These are phyloP conservation scores for Candida cerambycidarum DNA, from an alignment of 805 yeast genomes.

Conservation along the genomic window DNA sequence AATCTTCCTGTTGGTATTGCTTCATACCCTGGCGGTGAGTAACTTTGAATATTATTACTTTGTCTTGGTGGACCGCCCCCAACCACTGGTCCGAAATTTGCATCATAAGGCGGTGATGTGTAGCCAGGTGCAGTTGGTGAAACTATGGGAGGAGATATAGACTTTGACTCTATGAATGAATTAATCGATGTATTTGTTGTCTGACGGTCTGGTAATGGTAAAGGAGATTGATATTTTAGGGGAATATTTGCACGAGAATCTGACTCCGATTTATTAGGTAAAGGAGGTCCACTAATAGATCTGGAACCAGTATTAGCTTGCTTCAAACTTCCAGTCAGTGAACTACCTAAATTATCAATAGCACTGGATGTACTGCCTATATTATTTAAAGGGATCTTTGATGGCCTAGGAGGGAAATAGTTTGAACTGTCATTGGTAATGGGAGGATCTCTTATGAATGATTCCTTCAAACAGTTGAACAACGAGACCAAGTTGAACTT, in stretches of 20 bases:
- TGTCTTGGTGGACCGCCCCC: not conserved
- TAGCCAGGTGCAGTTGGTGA: not conserved
- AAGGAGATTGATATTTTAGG: conserved; percentile 31
- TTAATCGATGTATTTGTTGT: not conserved
- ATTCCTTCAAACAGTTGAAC: conserved; percentile 27
- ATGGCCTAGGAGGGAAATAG: conserved; percentile 17
- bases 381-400: conserved; percentile 12
- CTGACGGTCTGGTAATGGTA: conserved; percentile 23
- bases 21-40: not conserved
- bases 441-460: conserved; percentile 46
- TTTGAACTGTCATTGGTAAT: conserved; percentile 28
- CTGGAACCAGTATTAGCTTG: not conserved
- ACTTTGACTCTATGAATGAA: not conserved
- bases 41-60: not conserved
- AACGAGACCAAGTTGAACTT: conserved; percentile 31
- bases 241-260: conserved; percentile 5
- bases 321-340: not conserved
- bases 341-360: not conserved
- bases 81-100: no score
- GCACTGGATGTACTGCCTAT: not conserved
- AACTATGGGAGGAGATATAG: not conserved
- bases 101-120: not conserved
- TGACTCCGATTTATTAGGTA: not conserved
- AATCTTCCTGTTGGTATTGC: not conserved
- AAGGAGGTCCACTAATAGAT: conserved; percentile 1